These are phyloP conservation scores for Gossypium schwendimanii DNA, from an alignment of 441 rosid species.

Conservation along the genomic window DNA sequence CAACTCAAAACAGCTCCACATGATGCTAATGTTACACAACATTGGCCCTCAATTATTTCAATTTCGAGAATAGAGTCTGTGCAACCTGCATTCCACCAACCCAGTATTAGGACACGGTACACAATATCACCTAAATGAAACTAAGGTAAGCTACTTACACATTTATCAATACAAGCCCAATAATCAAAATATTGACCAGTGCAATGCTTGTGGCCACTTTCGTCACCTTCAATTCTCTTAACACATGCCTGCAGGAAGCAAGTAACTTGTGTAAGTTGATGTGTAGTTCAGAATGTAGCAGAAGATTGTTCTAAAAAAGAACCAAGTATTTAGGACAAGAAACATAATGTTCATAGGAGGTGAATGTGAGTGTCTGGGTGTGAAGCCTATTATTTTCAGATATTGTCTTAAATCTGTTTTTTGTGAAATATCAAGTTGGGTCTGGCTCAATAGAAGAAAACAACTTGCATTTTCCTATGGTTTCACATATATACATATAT, in stretches of 20 bases:
- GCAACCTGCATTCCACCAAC: slow-evolving; percentile 46
- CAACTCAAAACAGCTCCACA: neutral
- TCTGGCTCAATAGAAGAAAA: neutral
- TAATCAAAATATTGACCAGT: slow-evolving; percentile 78
- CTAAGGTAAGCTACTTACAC: slow-evolving; percentile 37
- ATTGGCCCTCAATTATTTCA: slow-evolving; percentile 29
- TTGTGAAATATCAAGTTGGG: neutral
- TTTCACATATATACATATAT: neutral
- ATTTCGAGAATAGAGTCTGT: slow-evolving; percentile 35
- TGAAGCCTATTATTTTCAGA: neutral
- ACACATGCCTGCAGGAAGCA: slow-evolving; percentile 45
- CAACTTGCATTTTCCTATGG: neutral
- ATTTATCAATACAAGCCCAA: slow-evolving; percentile 69
- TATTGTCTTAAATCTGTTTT: neutral
- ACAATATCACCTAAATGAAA: neutral
- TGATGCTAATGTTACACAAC: neutral
- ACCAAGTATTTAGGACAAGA: neutral
- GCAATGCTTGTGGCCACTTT: slow-evolving; percentile 67
- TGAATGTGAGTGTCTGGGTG: neutral
- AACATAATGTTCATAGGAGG: neutral
- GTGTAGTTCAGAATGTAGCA: neutral
- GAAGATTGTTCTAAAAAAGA: neutral
- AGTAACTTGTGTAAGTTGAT: neutral
- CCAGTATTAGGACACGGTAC: neutral
- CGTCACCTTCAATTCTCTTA: slow-evolving; percentile 62